Percentiles rank a stretch among this genome's conserved stretches.
phyloP scores from a whole-genome alignment of 1,284 basidiomycete genomes.

The Rhodotorula sp. region DNA sequence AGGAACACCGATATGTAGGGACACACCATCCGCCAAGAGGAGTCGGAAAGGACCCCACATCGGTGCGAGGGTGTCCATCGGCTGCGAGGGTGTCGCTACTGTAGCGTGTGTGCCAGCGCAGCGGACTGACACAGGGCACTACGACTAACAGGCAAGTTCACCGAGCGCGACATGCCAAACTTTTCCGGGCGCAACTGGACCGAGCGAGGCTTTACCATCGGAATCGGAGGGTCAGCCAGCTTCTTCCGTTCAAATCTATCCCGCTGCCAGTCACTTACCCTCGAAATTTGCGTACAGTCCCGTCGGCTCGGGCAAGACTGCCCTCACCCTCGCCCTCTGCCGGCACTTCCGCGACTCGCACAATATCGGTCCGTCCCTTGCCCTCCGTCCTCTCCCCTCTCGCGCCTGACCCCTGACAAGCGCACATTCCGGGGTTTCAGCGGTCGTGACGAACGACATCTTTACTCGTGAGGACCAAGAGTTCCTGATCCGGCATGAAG shows the following conservation, averaged over 20 bases:
- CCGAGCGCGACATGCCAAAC: slow-evolving; percentile 89
- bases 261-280: not conserved
- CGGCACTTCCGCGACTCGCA: slow-evolving; percentile 73
- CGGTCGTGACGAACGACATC: slow-evolving; percentile 93
- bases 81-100: no score
- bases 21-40: no score
- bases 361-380: slow-evolving; percentile 71
- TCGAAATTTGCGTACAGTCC: slow-evolving; percentile 48
- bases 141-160: slow-evolving; percentile 70
- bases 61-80: no score
- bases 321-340: slow-evolving; percentile 89
- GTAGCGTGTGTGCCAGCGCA: no score
- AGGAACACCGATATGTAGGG: not conserved
- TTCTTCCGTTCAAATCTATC: not conserved
- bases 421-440: slow-evolving; percentile 53
- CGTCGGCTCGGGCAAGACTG: slow-evolving; percentile 97
- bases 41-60: not conserved
- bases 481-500: slow-evolving; percentile 89
- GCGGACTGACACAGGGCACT: slow-evolving; percentile 21
- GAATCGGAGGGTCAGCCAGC: slow-evolving; percentile 83
- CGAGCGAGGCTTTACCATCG: slow-evolving; percentile 93
- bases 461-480: slow-evolving; percentile 95
- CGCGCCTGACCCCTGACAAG: not conserved
- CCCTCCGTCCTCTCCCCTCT: not conserved
- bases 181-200: slow-evolving; percentile 79